These are phyloP conservation scores for Colletotrichum ledebouriae DNA, from an alignment of 2,329 filamentous ascomycete species.

Conservation along the genomic window DNA sequence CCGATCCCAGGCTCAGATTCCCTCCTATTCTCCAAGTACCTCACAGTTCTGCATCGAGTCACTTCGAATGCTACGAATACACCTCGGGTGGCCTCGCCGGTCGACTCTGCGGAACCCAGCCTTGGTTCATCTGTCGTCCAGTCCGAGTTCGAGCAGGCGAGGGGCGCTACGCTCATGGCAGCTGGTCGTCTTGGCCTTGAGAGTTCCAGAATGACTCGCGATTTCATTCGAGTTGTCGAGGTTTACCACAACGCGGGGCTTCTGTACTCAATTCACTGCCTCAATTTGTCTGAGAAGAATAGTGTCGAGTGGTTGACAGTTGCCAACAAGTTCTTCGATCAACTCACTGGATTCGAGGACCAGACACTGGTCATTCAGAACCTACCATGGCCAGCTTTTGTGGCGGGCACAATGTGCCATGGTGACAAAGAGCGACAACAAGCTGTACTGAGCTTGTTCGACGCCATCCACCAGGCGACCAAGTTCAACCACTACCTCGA, in stretches of 20 bases:
- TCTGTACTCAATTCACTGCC: conserved; percentile 48
- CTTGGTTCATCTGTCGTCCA: conserved; percentile 19
- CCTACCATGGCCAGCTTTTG: conserved; percentile 49
- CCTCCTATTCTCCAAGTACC: conserved; percentile 47
- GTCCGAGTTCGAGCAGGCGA: conserved; percentile 47
- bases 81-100: neutral
- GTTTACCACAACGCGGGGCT: conserved; percentile 49
- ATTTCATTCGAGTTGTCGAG: conserved; percentile 49
- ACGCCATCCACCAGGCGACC: conserved; percentile 43
- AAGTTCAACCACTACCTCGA: conserved; percentile 47
- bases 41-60: conserved; percentile 43
- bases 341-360: conserved; percentile 45
- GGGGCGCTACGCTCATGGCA: conserved; percentile 48
- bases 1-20: conserved; percentile 9
- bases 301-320: conserved; percentile 42
- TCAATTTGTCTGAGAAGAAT: conserved; percentile 42
- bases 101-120: neutral
- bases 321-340: conserved; percentile 44
- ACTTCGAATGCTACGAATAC: conserved; percentile 44
- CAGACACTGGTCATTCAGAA: conserved; percentile 47
- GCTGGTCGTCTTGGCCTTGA: conserved; percentile 46
- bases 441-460: conserved; percentile 42
- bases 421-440: conserved; percentile 44
- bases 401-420: conserved; percentile 48
- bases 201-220: conserved; percentile 42